A percentile compares a stretch with the other conserved stretches of the same genome.
phyloP scores from a whole-genome alignment of 1,284 basidiomycete species.

The Fomitopsis schrenkii region DNA sequence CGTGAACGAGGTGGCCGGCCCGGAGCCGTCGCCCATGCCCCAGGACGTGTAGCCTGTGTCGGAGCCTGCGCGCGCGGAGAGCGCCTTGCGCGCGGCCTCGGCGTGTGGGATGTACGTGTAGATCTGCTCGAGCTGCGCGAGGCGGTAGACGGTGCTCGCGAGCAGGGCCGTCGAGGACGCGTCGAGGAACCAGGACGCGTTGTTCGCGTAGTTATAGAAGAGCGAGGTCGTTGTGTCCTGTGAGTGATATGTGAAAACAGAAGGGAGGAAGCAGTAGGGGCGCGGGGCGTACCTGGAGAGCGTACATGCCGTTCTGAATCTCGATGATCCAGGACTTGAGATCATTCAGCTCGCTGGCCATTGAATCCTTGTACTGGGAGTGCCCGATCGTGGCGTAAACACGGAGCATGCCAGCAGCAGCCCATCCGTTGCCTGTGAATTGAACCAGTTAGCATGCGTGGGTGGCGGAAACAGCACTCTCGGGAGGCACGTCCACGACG shows the following conservation, averaged over 20 bases:
- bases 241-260: not conserved
- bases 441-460: not conserved
- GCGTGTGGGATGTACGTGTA: conserved; percentile 53
- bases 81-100: conserved; percentile 46
- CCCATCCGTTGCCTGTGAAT: conserved; percentile 76
- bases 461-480: no score
- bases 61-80: conserved; percentile 33
- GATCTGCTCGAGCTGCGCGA: conserved; percentile 49
- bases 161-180: conserved; percentile 73
- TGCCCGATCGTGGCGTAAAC: conserved; percentile 72
- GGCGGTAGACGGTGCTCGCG: conserved; percentile 72
- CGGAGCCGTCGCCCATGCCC: conserved; percentile 6
- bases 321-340: conserved; percentile 67
- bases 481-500: no score
- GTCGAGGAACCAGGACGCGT: conserved; percentile 65
- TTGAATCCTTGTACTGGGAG: conserved; percentile 47
- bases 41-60: conserved; percentile 1
- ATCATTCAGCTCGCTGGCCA: conserved; percentile 55
- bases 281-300: conserved; percentile 36
- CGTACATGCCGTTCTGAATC: conserved; percentile 71
- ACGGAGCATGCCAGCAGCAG: conserved; percentile 81
- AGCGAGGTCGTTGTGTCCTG: not conserved
- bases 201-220: conserved; percentile 65
- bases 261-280: not conserved
- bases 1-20: conserved; percentile 5